These are phyloP conservation scores for Claviceps spartinae DNA, from an alignment of 2,329 filamentous ascomycete species.

Conservation along the genomic window DNA sequence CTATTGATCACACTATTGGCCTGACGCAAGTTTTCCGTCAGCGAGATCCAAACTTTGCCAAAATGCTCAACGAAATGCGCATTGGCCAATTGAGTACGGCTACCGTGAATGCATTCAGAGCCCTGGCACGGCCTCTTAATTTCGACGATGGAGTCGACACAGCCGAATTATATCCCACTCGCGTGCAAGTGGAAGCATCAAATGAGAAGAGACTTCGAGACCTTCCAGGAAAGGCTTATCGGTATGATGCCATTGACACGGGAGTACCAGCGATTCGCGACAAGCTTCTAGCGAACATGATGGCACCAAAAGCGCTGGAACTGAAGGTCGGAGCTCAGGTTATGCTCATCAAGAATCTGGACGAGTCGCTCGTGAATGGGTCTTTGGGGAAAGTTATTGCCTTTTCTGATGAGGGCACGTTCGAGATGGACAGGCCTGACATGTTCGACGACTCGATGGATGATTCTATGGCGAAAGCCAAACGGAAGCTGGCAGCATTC, in stretches of 20 bases:
- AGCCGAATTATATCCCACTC: constrained; percentile 87
- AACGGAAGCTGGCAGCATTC: constrained; percentile 43
- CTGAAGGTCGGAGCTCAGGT: constrained; percentile 90
- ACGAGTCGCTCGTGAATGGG: constrained; percentile 86
- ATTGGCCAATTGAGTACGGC: constrained; percentile 65
- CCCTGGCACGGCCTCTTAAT: constrained; percentile 54
- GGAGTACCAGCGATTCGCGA: constrained; percentile 63
- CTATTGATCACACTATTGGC: constrained; percentile 89
- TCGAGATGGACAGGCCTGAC: constrained; percentile 25
- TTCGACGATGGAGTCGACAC: constrained; percentile 56
- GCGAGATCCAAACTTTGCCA: constrained; percentile 74
- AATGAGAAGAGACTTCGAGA: constrained; percentile 62
- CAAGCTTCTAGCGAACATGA: constrained; percentile 74
- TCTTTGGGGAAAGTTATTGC: constrained; percentile 68
- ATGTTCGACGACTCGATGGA: constrained; percentile 28
- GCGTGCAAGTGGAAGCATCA: constrained; percentile 76
- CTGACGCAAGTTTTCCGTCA: constrained; percentile 94
- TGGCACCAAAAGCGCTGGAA: constrained; percentile 70
- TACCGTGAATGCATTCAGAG: constrained; percentile 65
- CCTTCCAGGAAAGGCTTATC: constrained; percentile 53
- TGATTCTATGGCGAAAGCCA: constrained; percentile 32
- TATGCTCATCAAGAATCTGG: constrained; percentile 99
- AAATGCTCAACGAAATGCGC: constrained; percentile 97
- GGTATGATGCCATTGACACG: constrained; percentile 61
- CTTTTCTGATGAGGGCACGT: constrained; percentile 26